phyloP scores from a whole-genome alignment of 2,329 filamentous ascomycete species.

The Exophiala xenobiotica region DNA sequence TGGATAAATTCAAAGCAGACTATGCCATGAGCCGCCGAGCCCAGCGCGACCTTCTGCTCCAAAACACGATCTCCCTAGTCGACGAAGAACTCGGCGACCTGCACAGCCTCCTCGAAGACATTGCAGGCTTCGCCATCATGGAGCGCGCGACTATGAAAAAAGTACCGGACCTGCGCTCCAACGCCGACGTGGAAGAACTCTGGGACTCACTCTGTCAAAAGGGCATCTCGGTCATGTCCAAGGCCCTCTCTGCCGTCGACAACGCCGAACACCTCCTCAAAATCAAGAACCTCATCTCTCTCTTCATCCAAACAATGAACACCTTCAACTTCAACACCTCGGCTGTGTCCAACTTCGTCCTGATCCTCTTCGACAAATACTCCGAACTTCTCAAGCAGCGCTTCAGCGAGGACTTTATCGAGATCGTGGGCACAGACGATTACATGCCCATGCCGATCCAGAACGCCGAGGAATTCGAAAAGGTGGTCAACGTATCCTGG shows the following conservation, averaged over 20 bases:
- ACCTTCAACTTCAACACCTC: conserved; percentile 87
- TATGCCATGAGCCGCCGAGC: conserved; percentile 88
- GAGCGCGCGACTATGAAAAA: conserved; percentile 91
- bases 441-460: conserved; percentile 99
- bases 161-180: conserved; percentile 76
- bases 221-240: conserved; percentile 77
- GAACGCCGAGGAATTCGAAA: conserved; percentile 85
- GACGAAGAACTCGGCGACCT: conserved; percentile 81
- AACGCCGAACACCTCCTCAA: conserved; percentile 90
- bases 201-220: conserved; percentile 98
- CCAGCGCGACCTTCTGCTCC: conserved; percentile 85
- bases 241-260: conserved; percentile 72
- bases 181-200: conserved; percentile 90
- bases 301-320: conserved; percentile 99
- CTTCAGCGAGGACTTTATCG: conserved; percentile 94
- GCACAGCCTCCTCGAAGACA: conserved; percentile 88
- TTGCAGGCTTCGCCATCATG: conserved; percentile 94
- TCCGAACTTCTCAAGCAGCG: conserved; percentile 83
- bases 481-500: conserved; percentile 95
- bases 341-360: conserved; percentile 76
- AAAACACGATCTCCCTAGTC: conserved; percentile 66
- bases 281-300: conserved; percentile 85
- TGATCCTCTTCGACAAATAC: conserved; percentile 92
- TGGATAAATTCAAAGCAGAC: conserved; percentile 83
- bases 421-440: conserved; percentile 87